A percentile compares a stretch with the other conserved stretches of the same genome.
These are phyloP conservation scores for Plenodomus tracheiphilus DNA, from an alignment of 2,329 filamentous ascomycete species.

Conservation along the genomic window DNA sequence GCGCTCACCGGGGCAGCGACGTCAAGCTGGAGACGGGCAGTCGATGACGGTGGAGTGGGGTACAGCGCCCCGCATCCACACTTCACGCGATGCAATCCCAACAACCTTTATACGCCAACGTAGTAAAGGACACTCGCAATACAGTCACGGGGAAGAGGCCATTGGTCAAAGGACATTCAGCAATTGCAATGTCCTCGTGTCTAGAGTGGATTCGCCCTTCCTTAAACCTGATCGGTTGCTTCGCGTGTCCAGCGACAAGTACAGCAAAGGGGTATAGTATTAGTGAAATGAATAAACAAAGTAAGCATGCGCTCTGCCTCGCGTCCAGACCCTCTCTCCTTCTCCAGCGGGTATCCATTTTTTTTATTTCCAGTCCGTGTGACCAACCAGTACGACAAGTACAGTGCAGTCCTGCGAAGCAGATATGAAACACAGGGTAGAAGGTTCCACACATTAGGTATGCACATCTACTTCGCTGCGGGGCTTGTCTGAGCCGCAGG, in stretches of 20 bases:
- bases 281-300: constrained; percentile 24
- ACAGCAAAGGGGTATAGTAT: constrained; percentile 41
- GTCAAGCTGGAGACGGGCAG: not conserved
- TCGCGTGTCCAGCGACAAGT: constrained; percentile 19
- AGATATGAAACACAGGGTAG: too few species aligned
- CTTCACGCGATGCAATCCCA: too few species aligned
- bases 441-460: not conserved
- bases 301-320: not conserved
- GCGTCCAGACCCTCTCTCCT: not conserved
- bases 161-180: too few species aligned
- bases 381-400: too few species aligned
- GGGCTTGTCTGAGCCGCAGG: constrained; percentile 7
- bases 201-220: not conserved
- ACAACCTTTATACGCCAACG: too few species aligned
- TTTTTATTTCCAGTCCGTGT: not conserved
- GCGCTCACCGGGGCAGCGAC: too few species aligned
- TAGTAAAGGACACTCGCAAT: too few species aligned
- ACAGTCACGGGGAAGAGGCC: too few species aligned
- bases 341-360: not conserved
- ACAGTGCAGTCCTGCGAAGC: too few species aligned
- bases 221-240: constrained; percentile 1
- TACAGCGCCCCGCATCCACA: too few species aligned
- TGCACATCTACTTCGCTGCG: constrained; percentile 22
- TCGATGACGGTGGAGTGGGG: not conserved
- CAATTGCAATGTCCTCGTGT: not conserved